Evolutionary conservation across 140 eudicot species (phyloP).

Genomic region (Senecio squalidus): DNA sequence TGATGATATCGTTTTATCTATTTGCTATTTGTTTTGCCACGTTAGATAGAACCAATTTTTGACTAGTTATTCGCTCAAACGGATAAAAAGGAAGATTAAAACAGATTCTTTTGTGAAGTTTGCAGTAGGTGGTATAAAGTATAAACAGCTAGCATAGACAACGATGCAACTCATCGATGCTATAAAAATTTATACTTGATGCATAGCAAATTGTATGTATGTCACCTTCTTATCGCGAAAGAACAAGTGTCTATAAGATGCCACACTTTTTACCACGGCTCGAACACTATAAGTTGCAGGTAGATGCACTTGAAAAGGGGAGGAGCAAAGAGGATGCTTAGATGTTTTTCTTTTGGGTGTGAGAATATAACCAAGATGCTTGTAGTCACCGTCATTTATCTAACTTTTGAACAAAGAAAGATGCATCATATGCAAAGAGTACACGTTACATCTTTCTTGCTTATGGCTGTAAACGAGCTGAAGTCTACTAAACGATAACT

Average conservation of each 20-base stretch:
- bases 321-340: conserved; percentile 32
- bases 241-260: conserved; percentile 21
- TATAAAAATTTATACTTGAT: background rate
- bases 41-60: no score
- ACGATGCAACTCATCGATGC: background rate
- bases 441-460: conserved; percentile 12
- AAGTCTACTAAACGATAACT: background rate
- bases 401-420: conserved; percentile 18
- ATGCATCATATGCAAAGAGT: conserved; percentile 24
- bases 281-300: conserved; percentile 23
- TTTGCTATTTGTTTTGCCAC: no score
- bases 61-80: conserved; percentile 17
- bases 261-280: conserved; percentile 17
- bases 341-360: conserved; percentile 30
- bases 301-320: conserved; percentile 27
- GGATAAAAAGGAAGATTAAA: conserved; percentile 17
- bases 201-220: background rate
- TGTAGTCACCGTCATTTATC: conserved; percentile 22
- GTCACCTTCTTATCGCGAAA: conserved; percentile 2
- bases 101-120: conserved; percentile 23
- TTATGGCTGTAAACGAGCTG: background rate
- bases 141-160: conserved; percentile 26
- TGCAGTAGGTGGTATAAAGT: conserved; percentile 24
- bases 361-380: conserved; percentile 34
- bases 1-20: background rate